Conservation (phyloP, 2,329 filamentous ascomycete species). For the Aspergillus brunneoviolaceus region DNA sequence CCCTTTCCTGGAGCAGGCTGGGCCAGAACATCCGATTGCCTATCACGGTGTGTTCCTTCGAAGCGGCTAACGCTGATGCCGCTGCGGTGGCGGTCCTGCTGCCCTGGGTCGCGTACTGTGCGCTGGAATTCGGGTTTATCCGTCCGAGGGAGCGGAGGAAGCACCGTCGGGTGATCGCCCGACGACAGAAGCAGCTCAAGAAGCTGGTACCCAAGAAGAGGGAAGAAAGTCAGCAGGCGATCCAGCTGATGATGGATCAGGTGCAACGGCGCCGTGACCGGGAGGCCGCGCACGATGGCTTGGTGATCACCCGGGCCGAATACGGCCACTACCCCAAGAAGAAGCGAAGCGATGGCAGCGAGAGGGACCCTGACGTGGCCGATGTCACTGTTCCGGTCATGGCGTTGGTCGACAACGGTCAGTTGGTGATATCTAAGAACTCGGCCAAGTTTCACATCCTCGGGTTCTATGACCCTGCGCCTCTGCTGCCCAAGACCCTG, state of each 20-base stretch:
- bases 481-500: conserved; percentile 41
- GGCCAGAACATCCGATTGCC: conserved; percentile 43
- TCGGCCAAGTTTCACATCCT: conserved; percentile 43
- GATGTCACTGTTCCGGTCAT: conserved; percentile 48
- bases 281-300: conserved; percentile 36
- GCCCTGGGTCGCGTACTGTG: conserved; percentile 42
- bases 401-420: conserved; percentile 43
- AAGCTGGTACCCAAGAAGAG: conserved; percentile 36
- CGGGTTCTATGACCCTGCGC: conserved; percentile 47
- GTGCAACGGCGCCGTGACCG: conserved; percentile 39
- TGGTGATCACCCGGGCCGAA: conserved; percentile 43
- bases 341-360: conserved; percentile 21
- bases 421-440: conserved; percentile 39
- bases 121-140: conserved; percentile 43
- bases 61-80: conserved; percentile 34
- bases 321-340: conserved; percentile 40
- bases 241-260: conserved; percentile 42
- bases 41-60: conserved; percentile 37
- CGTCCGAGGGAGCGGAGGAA: conserved; percentile 39
- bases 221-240: conserved; percentile 40
- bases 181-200: conserved; percentile 38
- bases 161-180: conserved; percentile 35
- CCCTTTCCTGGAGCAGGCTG: conserved; percentile 42
- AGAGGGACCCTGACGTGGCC: conserved; percentile 27
- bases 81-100: conserved; percentile 37